Conservation (phyloP, 1,284 basidiomycete genomes). For the Waitea zeae region DNA sequence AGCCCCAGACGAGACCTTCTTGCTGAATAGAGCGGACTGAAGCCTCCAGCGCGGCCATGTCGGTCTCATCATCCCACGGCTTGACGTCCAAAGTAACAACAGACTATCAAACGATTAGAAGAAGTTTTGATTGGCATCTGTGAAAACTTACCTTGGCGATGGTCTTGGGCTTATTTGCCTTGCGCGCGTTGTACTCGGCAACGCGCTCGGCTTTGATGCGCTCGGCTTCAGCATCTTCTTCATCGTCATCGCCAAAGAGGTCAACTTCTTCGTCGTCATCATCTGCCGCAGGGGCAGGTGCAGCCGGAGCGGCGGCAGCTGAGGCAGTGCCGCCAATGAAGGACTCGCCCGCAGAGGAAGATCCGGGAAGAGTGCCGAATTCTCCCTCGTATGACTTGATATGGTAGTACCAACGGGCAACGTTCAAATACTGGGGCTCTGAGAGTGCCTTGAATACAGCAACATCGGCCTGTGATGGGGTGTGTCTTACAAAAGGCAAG, state of each 20-base stretch:
- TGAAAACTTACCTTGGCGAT: constrained; percentile 61
- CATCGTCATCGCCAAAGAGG: constrained; percentile 83
- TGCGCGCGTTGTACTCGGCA: constrained; percentile 86
- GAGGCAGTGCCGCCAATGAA: constrained; percentile 36
- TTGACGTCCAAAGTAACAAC: constrained; percentile 95
- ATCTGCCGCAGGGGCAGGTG: too few species aligned
- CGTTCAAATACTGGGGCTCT: constrained; percentile 61
- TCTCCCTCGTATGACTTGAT: constrained; percentile 79
- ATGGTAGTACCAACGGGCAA: constrained; percentile 89
- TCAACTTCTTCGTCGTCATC: constrained; percentile 90
- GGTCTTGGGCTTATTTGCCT: constrained; percentile 82
- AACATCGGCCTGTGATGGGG: constrained; percentile 94
- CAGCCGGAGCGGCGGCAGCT: constrained; percentile 25
- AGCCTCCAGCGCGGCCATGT: constrained; percentile 80
- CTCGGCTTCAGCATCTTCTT: constrained; percentile 88
- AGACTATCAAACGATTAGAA: constrained; percentile 33
- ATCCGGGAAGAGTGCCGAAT: constrained; percentile 65
- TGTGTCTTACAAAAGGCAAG: constrained; percentile 45
- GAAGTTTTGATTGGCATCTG: constrained; percentile 9
- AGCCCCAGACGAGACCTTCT: constrained; percentile 93
- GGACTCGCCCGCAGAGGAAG: constrained; percentile 68
- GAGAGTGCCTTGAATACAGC: constrained; percentile 76
- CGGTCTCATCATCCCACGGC: constrained; percentile 99
- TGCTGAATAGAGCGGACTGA: constrained; percentile 75
- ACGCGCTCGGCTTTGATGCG: constrained; percentile 91